Evolutionary conservation across 2,329 filamentous ascomycete genomes (phyloP), one percentile per base, ranked within the genome.

Genomic region (Tolypocladium ovalisporum): DNA sequence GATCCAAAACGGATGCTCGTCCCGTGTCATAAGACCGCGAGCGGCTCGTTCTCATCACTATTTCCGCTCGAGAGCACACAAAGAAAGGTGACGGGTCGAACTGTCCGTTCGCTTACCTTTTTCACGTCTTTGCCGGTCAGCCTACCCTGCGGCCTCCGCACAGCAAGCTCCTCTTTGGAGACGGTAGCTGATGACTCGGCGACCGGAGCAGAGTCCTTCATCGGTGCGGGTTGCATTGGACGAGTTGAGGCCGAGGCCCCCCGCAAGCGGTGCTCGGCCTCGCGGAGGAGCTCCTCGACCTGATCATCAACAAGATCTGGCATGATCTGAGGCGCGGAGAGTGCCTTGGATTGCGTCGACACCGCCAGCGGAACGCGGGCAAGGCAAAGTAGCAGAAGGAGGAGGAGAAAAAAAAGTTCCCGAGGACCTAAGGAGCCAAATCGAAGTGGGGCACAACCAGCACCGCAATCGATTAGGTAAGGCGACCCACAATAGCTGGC

Each of bases 41-140:
- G 64, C 64, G 69, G 68, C 68, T 66, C 64, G 60, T 68, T 73
- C 66, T 76, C 74, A 76, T 76, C 74, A 74, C 62, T 15, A 51
- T 51, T 51, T 35, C 13, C 47, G 47, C 9, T 34, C 29, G 47
- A 3, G 32, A 9, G 39, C 19, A 36, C 47, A 24, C 40, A 36
- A 24, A 51, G 10, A 19, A 15, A 49, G 7, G 5, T n/a, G 7
- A 17, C 1, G 3, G 3, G 15, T 2, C n/a, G 17, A 34, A 13
- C 12, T 22, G 47, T 51, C 5, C 4, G 19, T 13, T n/a, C 34
- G 52, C 55, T 52, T 12, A 56, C 55, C 24, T 52, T 40, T 17
- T 35, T 34, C 29, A 27, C 19, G 10, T 40, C 55, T 42, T 29
- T 19, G 19, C 35, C 19, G 19, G 35, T 4, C 19, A 36, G 56